Conservation (phyloP, 2,329 filamentous ascomycete genomes). For the Diplodia seriata region DNA sequence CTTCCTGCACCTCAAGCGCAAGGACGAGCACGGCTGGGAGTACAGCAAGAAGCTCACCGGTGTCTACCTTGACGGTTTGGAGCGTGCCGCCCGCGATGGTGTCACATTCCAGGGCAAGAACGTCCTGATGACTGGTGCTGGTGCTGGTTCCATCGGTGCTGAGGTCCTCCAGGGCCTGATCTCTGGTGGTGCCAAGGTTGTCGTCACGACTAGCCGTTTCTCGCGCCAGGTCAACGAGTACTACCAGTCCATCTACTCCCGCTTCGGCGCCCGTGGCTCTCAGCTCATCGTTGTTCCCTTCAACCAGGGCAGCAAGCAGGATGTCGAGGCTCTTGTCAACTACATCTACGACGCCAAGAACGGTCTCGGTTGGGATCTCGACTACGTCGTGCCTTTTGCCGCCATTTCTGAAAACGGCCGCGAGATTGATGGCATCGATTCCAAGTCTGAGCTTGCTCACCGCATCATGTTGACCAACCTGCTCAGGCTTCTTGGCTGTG, state of each 20-base stretch:
- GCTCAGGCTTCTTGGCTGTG: slow-evolving; percentile 83
- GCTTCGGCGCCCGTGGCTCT: slow-evolving; percentile 90
- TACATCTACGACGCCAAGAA: slow-evolving; percentile 98
- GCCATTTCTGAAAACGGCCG: slow-evolving; percentile 98
- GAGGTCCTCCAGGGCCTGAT: slow-evolving; percentile 96
- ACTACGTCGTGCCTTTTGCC: slow-evolving; percentile 94
- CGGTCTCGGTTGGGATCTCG: slow-evolving; percentile 96
- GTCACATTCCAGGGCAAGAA: slow-evolving; percentile 95
- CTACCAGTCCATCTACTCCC: slow-evolving; percentile 98
- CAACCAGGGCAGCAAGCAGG: slow-evolving; percentile 98
- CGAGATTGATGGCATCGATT: slow-evolving; percentile 96
- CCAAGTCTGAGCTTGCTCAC: slow-evolving; percentile 95
- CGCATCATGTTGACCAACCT: slow-evolving; percentile 99
- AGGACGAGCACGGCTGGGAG: slow-evolving; percentile 93
- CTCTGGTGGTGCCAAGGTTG: slow-evolving; percentile 93
- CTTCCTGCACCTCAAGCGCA: slow-evolving; percentile 95
- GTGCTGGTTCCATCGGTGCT: slow-evolving; percentile 95
- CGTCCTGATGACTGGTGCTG: slow-evolving; percentile 96
- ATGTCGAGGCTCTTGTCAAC: slow-evolving; percentile 89
- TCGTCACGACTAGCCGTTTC: slow-evolving; percentile 96
- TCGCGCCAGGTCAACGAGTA: slow-evolving; percentile 98
- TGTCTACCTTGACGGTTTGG: slow-evolving; percentile 88
- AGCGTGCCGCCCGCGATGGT: slow-evolving; percentile 84
- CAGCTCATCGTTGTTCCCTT: slow-evolving; percentile 98
- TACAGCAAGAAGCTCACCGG: slow-evolving; percentile 99